Conservation (phyloP, 768 basidiomycete genomes). For the Leucosporidium creatinivorum region DNA sequence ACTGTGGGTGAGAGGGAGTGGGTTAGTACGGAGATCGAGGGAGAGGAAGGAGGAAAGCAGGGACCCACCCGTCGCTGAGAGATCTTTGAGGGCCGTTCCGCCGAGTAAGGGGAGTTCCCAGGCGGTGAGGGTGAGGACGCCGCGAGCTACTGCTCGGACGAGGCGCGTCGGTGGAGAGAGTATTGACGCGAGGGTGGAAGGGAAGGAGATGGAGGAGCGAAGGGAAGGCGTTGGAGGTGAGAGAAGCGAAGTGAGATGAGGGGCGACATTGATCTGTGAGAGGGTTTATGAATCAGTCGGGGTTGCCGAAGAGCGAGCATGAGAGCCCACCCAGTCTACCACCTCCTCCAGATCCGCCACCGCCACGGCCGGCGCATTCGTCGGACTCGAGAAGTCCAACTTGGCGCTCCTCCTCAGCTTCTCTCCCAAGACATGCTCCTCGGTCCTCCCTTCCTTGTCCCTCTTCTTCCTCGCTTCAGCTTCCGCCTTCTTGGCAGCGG, state of each 20-base stretch:
- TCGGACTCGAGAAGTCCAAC: conserved; percentile 1
- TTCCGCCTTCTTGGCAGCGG: background rate
- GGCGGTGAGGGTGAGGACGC: background rate
- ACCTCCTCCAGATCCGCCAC: background rate
- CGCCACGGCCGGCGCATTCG: background rate
- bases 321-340: background rate
- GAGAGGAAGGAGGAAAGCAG: background rate
- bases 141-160: background rate
- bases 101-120: background rate
- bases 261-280: background rate
- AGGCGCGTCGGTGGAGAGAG: background rate
- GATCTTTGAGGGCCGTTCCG: conserved; percentile 1
- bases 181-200: background rate
- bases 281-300: too few relatives aligned
- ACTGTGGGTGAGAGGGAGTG: background rate
- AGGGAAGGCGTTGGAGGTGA: background rate
- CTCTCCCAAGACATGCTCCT: background rate
- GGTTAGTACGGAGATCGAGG: background rate
- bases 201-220: background rate
- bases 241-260: background rate
- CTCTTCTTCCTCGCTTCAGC: background rate
- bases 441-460: too few relatives aligned
- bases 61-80: background rate
- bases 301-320: too few relatives aligned
- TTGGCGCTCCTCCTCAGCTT: background rate